These are phyloP conservation scores for Entelexis paramagnoliae DNA, from an alignment of 1,139 yeast genomes.

Conservation along the genomic window DNA sequence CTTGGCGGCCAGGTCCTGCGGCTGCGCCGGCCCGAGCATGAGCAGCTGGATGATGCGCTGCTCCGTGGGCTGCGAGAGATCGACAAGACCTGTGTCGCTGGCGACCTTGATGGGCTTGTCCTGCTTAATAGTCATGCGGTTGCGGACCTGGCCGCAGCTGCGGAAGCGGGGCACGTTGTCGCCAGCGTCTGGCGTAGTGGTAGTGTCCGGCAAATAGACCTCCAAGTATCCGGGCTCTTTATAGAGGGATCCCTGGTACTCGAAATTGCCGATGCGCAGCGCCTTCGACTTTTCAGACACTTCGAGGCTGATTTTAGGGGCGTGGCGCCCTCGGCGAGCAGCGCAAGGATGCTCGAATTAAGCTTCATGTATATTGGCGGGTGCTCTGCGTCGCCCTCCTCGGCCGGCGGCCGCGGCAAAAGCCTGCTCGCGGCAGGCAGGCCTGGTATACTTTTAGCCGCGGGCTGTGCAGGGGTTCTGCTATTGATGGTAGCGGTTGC, in stretches of 20 bases:
- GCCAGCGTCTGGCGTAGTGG: not conserved
- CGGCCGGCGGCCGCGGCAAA: slow-evolving; percentile 1
- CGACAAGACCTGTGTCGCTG: not conserved
- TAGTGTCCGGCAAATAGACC: slow-evolving; percentile 16
- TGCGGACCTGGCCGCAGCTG: slow-evolving; percentile 17
- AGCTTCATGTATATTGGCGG: slow-evolving; percentile 29
- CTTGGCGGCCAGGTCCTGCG: slow-evolving; percentile 27
- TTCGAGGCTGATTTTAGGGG: slow-evolving; percentile 2
- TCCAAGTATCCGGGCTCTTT: slow-evolving; percentile 23
- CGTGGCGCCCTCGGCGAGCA: slow-evolving; percentile 1
- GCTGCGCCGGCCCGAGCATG: slow-evolving; percentile 29
- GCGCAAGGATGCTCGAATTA: slow-evolving; percentile 26
- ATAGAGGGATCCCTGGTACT: slow-evolving; percentile 21
- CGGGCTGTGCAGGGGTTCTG: not conserved
- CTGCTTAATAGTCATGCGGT: slow-evolving; percentile 16
- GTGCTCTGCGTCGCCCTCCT: slow-evolving; percentile 3
- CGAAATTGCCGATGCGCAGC: slow-evolving; percentile 14
- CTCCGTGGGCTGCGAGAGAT: slow-evolving; percentile 13
- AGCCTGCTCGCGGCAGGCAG: slow-evolving; percentile 7
- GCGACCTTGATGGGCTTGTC: slow-evolving; percentile 8
- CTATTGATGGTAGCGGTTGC: slow-evolving; percentile 5
- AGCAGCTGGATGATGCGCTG: slow-evolving; percentile 27
- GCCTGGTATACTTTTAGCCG: slow-evolving; percentile 3
- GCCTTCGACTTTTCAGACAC: slow-evolving; percentile 12
- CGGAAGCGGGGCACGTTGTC: slow-evolving; percentile 6